Base-by-base conservation (phyloP, 495 filamentous ascomycete species). In the Neurospora tetrasperma region DNA sequence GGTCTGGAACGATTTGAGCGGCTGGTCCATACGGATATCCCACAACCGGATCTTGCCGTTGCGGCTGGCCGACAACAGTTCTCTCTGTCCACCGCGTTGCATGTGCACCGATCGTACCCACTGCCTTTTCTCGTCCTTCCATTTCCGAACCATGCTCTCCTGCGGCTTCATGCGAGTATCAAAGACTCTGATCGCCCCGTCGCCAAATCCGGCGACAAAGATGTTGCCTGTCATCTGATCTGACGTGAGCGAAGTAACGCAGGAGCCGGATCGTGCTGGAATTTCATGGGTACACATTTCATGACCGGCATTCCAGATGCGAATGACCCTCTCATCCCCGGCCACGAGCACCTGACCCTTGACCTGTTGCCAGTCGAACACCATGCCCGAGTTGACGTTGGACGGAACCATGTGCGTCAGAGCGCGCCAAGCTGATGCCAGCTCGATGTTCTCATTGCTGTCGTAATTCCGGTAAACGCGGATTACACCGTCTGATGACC, bases 301-400 rank as follows among this genome's bases (percentile, higher is more conserved):
- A 10, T 93, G 90, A 41, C 92, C 93, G 42, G 96, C 96, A 80
- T 94, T 94, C 96, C 96, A 99, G 18, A 98, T 91, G 41, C 94
- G 86, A 76, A 99, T 97, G 44, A 98, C 93, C 73, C 94, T 93
- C 54, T 97, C 94, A 79, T 99, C 96, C 54, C 96, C 96, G 8
- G 96, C 96, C 48, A 98, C 96, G 39, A 99, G 86, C 39, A 97
- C 90, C 72, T 92, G 93, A 27, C 96, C 96, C 74, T 94, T 92
- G n/a, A 95, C 94, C 81, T 99, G 96, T 78, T 97, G 95, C 96
- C 96, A 99, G 75, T 98, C 94, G 75, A 98, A 94, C 23, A 98
- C 94, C 79, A 98, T 89, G 3, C 95, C 95, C 0, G 96, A 96
- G 78, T 97, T 97, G 75, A 93, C 89, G 72, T 93, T 96, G 80